phyloP scores from a whole-genome alignment of 2,329 filamentous ascomycete genomes.

The Orbilia quercus region DNA sequence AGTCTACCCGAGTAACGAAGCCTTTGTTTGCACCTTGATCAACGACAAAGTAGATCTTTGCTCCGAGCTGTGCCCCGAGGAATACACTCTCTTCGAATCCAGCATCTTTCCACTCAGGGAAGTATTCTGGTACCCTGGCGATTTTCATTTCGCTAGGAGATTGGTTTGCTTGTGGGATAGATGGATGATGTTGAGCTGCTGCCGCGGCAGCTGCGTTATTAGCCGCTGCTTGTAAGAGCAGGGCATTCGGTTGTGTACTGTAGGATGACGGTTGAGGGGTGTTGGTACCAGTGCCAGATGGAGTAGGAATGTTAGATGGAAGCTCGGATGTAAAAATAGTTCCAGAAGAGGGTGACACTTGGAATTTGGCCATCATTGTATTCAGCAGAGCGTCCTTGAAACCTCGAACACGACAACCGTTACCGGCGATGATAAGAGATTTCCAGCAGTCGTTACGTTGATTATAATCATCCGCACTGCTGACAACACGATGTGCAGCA shows the following conservation, averaged over 20 bases:
- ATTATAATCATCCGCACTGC: slow-evolving; percentile 83
- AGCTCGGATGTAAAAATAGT: slow-evolving; percentile 98
- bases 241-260: slow-evolving; percentile 79
- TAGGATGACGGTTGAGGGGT: slow-evolving; percentile 76
- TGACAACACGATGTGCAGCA: slow-evolving; percentile 83
- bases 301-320: slow-evolving; percentile 91
- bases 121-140: slow-evolving; percentile 81
- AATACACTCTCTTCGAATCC: slow-evolving; percentile 84
- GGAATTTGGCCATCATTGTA: slow-evolving; percentile 81
- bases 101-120: slow-evolving; percentile 88
- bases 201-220: slow-evolving; percentile 69
- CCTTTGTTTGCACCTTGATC: slow-evolving; percentile 75
- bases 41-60: slow-evolving; percentile 77
- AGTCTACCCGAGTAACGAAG: slow-evolving; percentile 75
- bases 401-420: slow-evolving; percentile 78
- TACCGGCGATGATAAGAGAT: slow-evolving; percentile 88
- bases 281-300: slow-evolving; percentile 87
- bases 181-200: slow-evolving; percentile 63
- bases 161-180: slow-evolving; percentile 72
- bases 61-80: slow-evolving; percentile 86
- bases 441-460: slow-evolving; percentile 92
- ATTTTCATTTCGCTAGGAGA: slow-evolving; percentile 87
- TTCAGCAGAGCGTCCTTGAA: slow-evolving; percentile 89
- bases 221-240: slow-evolving; percentile 89
- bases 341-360: slow-evolving; percentile 89